A percentile compares a stretch with the other conserved stretches of the same genome.
phyloP scores from a whole-genome alignment of 495 filamentous ascomycete species.

The Aspergillus conjunctus region DNA sequence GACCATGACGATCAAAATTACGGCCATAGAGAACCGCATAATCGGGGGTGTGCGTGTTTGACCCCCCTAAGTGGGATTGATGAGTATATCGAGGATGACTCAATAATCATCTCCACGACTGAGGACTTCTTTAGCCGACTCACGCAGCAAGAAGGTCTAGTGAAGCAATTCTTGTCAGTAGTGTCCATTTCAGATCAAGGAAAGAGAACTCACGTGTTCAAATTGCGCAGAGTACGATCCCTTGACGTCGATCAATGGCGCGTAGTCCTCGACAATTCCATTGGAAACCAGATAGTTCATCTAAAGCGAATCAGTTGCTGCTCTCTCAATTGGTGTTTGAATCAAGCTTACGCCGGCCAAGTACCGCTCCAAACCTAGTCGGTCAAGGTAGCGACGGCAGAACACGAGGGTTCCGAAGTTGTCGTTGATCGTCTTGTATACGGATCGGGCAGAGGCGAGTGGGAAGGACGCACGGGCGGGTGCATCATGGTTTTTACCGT shows the following conservation, averaged over 20 bases:
- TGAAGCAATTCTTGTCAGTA: slow-evolving; percentile 7
- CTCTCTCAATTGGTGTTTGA: not conserved
- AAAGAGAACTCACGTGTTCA: slow-evolving; percentile 54
- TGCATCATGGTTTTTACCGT: slow-evolving; percentile 55
- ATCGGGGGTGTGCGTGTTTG: not conserved
- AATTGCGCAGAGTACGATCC: slow-evolving; percentile 63
- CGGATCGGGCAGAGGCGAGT: slow-evolving; percentile 58
- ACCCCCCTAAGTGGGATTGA: not conserved
- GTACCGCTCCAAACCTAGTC: slow-evolving; percentile 63
- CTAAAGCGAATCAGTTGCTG: slow-evolving; percentile 26
- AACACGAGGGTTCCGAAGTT: slow-evolving; percentile 67
- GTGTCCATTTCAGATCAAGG: no score
- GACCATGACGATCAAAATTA: no score
- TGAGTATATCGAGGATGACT: slow-evolving; percentile 13
- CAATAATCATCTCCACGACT: slow-evolving; percentile 52
- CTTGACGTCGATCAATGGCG: slow-evolving; percentile 54
- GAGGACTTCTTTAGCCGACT: slow-evolving; percentile 48
- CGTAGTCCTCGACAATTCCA: slow-evolving; percentile 57
- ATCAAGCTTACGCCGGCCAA: slow-evolving; percentile 52
- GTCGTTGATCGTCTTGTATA: slow-evolving; percentile 62
- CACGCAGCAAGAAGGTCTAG: slow-evolving; percentile 49
- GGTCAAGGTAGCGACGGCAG: slow-evolving; percentile 63
- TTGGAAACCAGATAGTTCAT: slow-evolving; percentile 55
- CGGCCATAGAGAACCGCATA: not conserved
- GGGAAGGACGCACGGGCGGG: slow-evolving; percentile 47